Percentiles rank a stretch among this genome's conserved stretches.
Conservation (phyloP, 2,329 filamentous ascomycete genomes). For the Botryosphaeria agaves region DNA sequence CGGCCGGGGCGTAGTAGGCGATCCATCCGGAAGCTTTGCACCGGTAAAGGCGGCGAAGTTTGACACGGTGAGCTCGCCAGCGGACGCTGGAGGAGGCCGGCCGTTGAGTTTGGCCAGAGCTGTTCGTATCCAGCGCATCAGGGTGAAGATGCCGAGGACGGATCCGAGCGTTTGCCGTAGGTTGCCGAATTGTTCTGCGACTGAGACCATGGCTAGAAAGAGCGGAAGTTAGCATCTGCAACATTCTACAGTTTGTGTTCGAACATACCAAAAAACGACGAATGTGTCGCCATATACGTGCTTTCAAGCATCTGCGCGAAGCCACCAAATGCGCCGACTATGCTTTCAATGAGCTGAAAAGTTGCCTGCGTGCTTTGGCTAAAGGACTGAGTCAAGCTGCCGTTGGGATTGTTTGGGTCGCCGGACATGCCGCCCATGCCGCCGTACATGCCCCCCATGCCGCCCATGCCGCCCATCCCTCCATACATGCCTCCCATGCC, state of each 20-base stretch:
- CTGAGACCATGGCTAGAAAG: slow-evolving; percentile 84
- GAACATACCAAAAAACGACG: slow-evolving; percentile 85
- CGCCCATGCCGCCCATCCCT: slow-evolving; percentile 14
- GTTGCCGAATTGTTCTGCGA: slow-evolving; percentile 92
- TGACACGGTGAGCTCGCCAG: slow-evolving; percentile 70
- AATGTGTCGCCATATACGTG: slow-evolving; percentile 99
- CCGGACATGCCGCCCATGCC: slow-evolving; percentile 34
- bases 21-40: slow-evolving; percentile 38
- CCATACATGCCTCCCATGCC: slow-evolving; percentile 13
- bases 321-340: slow-evolving; percentile 89
- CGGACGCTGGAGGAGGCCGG: slow-evolving; percentile 73
- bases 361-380: slow-evolving; percentile 89
- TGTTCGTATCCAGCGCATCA: slow-evolving; percentile 89
- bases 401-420: slow-evolving; percentile 44
- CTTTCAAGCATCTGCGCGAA: slow-evolving; percentile 99
- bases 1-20: slow-evolving; percentile 47
- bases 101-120: slow-evolving; percentile 85
- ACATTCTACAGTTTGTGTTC: too few species aligned
- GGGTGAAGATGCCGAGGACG: slow-evolving; percentile 83
- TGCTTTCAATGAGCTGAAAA: slow-evolving; percentile 95
- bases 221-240: too few species aligned
- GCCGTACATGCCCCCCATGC: slow-evolving; percentile 20
- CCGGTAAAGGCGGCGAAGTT: slow-evolving; percentile 84
- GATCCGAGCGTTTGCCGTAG: slow-evolving; percentile 86
- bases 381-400: slow-evolving; percentile 91